Percentiles rank a stretch among this genome's conserved stretches.
Evolutionary conservation across 805 yeast genomes (phyloP).

Genomic region (Candida namnaoensis): DNA sequence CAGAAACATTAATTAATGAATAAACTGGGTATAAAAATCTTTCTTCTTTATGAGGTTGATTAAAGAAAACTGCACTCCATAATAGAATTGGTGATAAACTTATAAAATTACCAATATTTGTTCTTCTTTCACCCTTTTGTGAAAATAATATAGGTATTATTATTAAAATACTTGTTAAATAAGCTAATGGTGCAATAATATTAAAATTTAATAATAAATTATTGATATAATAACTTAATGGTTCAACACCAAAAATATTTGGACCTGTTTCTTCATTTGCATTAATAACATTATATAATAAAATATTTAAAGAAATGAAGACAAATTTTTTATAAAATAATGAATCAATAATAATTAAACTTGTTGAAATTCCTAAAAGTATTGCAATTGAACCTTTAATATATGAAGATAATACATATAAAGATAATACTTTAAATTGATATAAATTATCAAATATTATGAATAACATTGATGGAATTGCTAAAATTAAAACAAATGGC

Average conservation of each 20-base stretch:
- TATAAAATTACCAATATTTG: conserved; percentile 14
- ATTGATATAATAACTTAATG: conserved; percentile 57
- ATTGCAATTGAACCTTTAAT: conserved; percentile 16
- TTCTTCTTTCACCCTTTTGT: background rate
- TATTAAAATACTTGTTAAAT: conserved; percentile 23
- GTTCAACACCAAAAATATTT: conserved; percentile 83
- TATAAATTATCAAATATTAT: too few species aligned
- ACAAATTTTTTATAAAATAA: conserved; percentile 48
- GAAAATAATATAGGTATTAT: conserved; percentile 19
- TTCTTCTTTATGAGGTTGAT: conserved; percentile 91
- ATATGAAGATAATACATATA: conserved; percentile 2
- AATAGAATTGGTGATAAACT: conserved; percentile 42
- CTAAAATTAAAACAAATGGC: conserved; percentile 75
- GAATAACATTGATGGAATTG: conserved; percentile 46
- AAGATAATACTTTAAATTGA: too few species aligned
- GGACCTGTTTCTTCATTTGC: conserved; percentile 72
- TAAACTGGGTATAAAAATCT: conserved; percentile 84
- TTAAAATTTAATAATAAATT: conserved; percentile 75
- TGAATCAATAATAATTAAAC: conserved; percentile 43
- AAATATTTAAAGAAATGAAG: conserved; percentile 76
- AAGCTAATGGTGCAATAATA: conserved; percentile 34
- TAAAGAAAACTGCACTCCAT: conserved; percentile 61
- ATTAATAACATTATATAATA: conserved; percentile 68
- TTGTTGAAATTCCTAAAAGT: conserved; percentile 13
- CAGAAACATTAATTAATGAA: conserved; percentile 55